Base-by-base conservation (phyloP, 2,329 filamentous ascomycete species). In the Fusarium heterosporum region DNA sequence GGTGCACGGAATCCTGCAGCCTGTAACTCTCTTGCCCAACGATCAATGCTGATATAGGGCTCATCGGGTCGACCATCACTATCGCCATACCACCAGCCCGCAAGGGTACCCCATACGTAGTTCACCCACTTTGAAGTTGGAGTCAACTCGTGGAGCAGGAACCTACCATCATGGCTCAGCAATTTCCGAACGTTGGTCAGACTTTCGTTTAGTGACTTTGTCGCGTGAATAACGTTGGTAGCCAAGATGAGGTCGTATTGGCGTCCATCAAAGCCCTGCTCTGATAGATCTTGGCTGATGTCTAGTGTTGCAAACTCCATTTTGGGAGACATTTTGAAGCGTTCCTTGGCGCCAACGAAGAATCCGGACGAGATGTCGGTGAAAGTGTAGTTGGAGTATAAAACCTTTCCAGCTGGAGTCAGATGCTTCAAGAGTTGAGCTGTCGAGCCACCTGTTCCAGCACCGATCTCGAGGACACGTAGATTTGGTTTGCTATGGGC, bases 51-150 rank as follows among this genome's bases (percentile, higher is more conserved):
- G 22, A 56, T 17, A n/a, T 56, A 56, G 2, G 47, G 53, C 30
- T 56, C 46, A 29, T 42, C 11, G 6, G 25, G 7, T 25, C 53
- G 46, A 2, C 22, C 47, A 9, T 56, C 46, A 3, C 25, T 11
- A 3, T 42, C 47, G 3, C 53, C 53, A 29, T 56, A 56, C 53
- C 53, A 52, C 53, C 53, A 56, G 12, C 53, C 53, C 16, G 46
- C 45, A 11, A 56, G 38, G 9, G 46, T 56, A 4, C 52, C 52
- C 14, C 47, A 55, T 9, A 55, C 48, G 5, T 55, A 42, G 48
- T 52, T 56, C 6, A 53, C 26, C 47, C 46, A 56, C 11, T 56
- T 56, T 0, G 53, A 55, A 28, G 34, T 32, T 4, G 43, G 16
- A 3, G 43, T 40, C 12, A 55, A 12, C 16, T 55, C 52, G 14